Conservation (phyloP, 169 alveolate species). For the Condylostoma magnum region DNA sequence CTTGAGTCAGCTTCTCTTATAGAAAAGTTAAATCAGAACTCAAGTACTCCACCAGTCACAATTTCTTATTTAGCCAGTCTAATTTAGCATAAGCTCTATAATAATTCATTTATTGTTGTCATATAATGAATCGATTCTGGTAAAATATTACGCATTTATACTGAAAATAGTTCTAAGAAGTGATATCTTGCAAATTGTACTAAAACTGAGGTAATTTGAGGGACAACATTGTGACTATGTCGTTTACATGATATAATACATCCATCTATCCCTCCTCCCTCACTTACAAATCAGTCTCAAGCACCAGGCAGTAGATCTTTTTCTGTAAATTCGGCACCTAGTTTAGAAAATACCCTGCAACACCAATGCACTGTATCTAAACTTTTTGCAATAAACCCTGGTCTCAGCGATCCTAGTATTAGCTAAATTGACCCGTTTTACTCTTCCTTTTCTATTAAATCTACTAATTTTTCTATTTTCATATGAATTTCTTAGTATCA, state of each 20-base stretch:
- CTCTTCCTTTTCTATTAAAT: slow-evolving; percentile 66
- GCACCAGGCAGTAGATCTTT: slow-evolving; percentile 61
- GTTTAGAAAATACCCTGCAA: slow-evolving; percentile 68
- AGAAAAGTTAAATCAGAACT: slow-evolving; percentile 3
- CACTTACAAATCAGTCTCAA: slow-evolving; percentile 80
- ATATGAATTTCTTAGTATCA: slow-evolving; percentile 66
- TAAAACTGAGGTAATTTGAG: slow-evolving; percentile 57
- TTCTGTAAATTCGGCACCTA: slow-evolving; percentile 67
- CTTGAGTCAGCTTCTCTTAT: slow-evolving; percentile 13
- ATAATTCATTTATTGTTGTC: slow-evolving; percentile 41
- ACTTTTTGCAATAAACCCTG: slow-evolving; percentile 75
- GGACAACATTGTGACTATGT: slow-evolving; percentile 61
- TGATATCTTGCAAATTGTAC: slow-evolving; percentile 69
- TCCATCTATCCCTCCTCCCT: slow-evolving; percentile 72
- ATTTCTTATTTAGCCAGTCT: slow-evolving; percentile 31
- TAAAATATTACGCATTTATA: slow-evolving; percentile 55
- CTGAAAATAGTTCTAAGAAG: slow-evolving; percentile 73
- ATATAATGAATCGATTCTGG: slow-evolving; percentile 63
- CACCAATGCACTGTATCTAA: slow-evolving; percentile 72
- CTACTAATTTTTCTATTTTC: slow-evolving; percentile 44
- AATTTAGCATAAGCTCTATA: slow-evolving; percentile 35
- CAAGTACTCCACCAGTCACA: slow-evolving; percentile 10
- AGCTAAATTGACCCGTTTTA: slow-evolving; percentile 48
- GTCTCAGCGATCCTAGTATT: slow-evolving; percentile 53
- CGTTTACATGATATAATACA: slow-evolving; percentile 60